Base-by-base conservation (phyloP, 1,284 basidiomycete genomes). In the Filobasidium uniguttulatum region DNA sequence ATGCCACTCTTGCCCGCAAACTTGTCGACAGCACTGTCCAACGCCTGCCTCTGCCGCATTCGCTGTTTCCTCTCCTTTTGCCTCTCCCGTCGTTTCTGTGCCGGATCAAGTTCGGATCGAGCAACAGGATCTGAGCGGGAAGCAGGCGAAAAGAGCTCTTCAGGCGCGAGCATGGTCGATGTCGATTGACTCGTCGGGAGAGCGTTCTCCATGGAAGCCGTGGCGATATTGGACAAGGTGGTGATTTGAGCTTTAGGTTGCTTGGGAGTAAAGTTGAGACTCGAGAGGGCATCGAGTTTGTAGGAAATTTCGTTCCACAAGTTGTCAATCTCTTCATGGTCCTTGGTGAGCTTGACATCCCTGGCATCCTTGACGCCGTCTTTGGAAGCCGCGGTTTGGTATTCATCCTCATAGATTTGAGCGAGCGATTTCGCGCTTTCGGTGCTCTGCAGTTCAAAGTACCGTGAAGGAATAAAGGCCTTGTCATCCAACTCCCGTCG, bases 381-480 rank as follows among this genome's bases (percentile, higher is more conserved):
- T 20, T 65, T 70, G 4, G 60, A 47, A 0, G 66, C 79, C 19
- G 77, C 76, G 1, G 80, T 78, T 44, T 81, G 74, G 68, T 85
- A 98, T 57, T 94, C 90, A 56, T 86, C 83, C 66, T 96, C 94
- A 69, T 98, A 98, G 53, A 97, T 86, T 70, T 98, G 86, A 6
- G 90, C 90, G 30, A 99, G 77, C 0, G 85, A 90, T 66, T 90
- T 84, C 14, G 78, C 74, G 5, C 84, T 88, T 65, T 90, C 85
- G 12, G 78, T 80, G 61, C 96, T 91, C 62, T 89, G 80, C 17
- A 98, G 74, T 63, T 97, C 90, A 55, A 96, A 81, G 56, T 88
- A 74, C 20, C 84, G 78, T 0, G 88, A 93, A 0, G 93, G 88
- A 1, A 97, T 73, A 75, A 93, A 97, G 0, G 88, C 80, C 56